Percentiles rank a stretch among this genome's conserved stretches.
These are phyloP conservation scores for Colletotrichum destructivum DNA, from an alignment of 2,329 filamentous ascomycete species.

Conservation along the genomic window DNA sequence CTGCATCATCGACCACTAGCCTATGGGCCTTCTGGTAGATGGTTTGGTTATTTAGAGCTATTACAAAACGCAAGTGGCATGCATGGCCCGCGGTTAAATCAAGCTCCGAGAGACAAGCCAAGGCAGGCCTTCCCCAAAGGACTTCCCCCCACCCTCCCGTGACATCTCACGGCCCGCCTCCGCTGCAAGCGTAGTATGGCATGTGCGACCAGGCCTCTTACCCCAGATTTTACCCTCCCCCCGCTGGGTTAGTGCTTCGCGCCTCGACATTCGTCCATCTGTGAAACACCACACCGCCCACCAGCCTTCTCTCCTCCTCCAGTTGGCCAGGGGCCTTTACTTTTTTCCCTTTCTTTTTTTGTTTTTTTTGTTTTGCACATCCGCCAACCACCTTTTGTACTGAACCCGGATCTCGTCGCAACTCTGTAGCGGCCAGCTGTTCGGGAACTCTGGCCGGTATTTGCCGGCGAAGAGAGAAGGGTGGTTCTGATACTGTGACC, in stretches of 20 bases:
- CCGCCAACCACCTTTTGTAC: not conserved
- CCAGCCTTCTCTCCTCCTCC: not conserved
- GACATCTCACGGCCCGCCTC: not conserved
- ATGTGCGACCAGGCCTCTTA: constrained; percentile 11
- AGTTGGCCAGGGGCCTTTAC: constrained; percentile 11
- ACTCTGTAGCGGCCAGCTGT: constrained; percentile 19
- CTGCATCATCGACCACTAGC: too few relatives aligned
- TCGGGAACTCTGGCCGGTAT: constrained; percentile 19
- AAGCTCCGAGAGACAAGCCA: constrained; percentile 8
- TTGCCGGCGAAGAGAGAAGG: constrained; percentile 24
- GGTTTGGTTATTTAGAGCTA: too few relatives aligned
- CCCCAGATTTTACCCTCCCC: constrained; percentile 17
- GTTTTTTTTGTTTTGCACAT: not conserved
- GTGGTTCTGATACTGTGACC: constrained; percentile 12
- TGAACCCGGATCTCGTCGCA: not conserved
- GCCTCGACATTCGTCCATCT: constrained; percentile 10
- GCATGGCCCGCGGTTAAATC: not conserved
- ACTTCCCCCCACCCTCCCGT: constrained; percentile 2
- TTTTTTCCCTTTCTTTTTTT: constrained; percentile 3
- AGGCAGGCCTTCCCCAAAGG: not conserved
- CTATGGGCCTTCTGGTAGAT: too few relatives aligned
- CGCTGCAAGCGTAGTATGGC: constrained; percentile 20
- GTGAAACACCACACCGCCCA: constrained; percentile 11
- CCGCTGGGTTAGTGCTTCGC: not conserved
- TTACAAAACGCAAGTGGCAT: not conserved